phyloP scores from a whole-genome alignment of 805 yeast species.

The Barnettozyma sucrosica region DNA sequence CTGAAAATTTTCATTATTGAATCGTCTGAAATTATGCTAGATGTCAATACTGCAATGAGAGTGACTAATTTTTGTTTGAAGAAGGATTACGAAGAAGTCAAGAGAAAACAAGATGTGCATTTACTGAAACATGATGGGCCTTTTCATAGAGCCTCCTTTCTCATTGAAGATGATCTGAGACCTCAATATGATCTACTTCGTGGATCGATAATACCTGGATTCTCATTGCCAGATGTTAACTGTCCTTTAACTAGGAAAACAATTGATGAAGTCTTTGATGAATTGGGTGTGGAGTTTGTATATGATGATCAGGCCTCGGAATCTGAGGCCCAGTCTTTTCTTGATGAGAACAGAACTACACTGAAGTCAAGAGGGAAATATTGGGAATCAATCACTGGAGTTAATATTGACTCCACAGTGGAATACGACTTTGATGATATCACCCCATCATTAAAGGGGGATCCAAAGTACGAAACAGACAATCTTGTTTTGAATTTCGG shows the following conservation, averaged over 20 bases:
- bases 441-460: slow-evolving; percentile 20
- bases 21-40: slow-evolving; percentile 28
- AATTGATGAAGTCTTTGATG: slow-evolving; percentile 29
- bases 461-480: slow-evolving; percentile 45
- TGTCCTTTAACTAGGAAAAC: slow-evolving; percentile 51
- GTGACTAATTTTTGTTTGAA: slow-evolving; percentile 57
- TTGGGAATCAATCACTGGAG: slow-evolving; percentile 19
- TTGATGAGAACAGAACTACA: neutral
- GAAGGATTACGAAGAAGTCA: slow-evolving; percentile 38
- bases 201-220: slow-evolving; percentile 52
- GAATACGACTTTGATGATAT: slow-evolving; percentile 18
- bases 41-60: slow-evolving; percentile 50
- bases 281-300: slow-evolving; percentile 12
- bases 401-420: slow-evolving; percentile 9
- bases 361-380: neutral
- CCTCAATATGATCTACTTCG: slow-evolving; percentile 42
- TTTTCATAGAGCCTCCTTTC: slow-evolving; percentile 71
- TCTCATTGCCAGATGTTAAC: slow-evolving; percentile 58
- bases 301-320: slow-evolving; percentile 1
- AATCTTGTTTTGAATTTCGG: slow-evolving; percentile 52
- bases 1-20: slow-evolving; percentile 27
- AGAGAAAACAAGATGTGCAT: slow-evolving; percentile 57
- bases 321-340: neutral
- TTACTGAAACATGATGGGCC: slow-evolving; percentile 73
- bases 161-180: slow-evolving; percentile 48